Percentiles rank a stretch among this genome's conserved stretches.
Conservation (phyloP, 305 asterid genomes). For the Andrographis paniculata region DNA sequence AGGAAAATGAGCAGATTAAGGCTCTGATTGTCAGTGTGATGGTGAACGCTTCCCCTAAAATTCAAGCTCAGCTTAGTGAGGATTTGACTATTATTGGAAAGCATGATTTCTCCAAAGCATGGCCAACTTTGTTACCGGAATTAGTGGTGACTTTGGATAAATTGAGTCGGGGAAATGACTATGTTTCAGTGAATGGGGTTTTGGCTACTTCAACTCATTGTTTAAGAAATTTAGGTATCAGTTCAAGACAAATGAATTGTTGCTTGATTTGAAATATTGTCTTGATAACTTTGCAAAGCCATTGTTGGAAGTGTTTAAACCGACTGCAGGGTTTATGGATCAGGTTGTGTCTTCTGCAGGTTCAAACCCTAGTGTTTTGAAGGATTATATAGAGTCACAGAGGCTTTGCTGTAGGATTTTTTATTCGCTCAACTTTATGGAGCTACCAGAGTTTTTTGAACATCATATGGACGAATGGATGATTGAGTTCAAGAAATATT, state of each 20-base stretch:
- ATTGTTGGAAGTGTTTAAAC: constrained; percentile 54
- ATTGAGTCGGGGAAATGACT: constrained; percentile 55
- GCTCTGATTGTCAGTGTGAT: constrained; percentile 60
- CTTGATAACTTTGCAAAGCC: constrained; percentile 79
- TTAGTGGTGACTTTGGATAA: constrained; percentile 50
- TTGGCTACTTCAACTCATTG: constrained; percentile 68
- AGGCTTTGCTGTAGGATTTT: constrained; percentile 81
- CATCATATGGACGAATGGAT: constrained; percentile 91
- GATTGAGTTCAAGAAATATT: constrained; percentile 74
- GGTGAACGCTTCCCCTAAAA: constrained; percentile 51
- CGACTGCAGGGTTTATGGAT: constrained; percentile 51
- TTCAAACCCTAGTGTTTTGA: constrained; percentile 32
- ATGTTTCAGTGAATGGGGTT: constrained; percentile 75
- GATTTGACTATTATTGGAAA: constrained; percentile 82
- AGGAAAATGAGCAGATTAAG: constrained; percentile 80
- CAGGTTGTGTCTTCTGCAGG: constrained; percentile 37
- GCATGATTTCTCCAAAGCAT: constrained; percentile 69
- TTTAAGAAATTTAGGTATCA: constrained; percentile 70
- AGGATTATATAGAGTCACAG: constrained; percentile 70
- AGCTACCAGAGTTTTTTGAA: constrained; percentile 83
- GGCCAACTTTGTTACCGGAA: constrained; percentile 78
- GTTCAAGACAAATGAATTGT: constrained; percentile 58
- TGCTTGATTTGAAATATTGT: constrained; percentile 74
- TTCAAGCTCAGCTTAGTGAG: constrained; percentile 82
- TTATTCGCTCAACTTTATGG: constrained; percentile 69